Evolutionary conservation across 306 rosid species (phyloP).

Genomic region (Datisca glomerata): DNA sequence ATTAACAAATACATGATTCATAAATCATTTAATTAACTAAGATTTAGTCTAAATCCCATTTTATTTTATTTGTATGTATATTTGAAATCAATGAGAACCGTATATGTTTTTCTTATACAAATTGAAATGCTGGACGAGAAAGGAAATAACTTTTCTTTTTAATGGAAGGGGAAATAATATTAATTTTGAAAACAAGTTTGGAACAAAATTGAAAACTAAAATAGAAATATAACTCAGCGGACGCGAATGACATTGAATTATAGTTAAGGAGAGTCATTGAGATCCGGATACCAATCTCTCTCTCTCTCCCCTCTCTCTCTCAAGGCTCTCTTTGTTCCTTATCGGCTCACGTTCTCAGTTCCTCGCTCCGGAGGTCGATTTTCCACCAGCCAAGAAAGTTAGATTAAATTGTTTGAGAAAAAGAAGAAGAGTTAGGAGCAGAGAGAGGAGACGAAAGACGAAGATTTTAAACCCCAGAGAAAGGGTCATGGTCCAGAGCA

Average conservation of each 20-base stretch:
- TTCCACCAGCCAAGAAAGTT: conserved; percentile 36
- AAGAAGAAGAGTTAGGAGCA: conserved; percentile 1
- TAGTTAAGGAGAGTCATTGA: conserved; percentile 24
- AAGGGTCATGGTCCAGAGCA: conserved; percentile 4
- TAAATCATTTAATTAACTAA: too few species aligned
- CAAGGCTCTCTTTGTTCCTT: conserved; percentile 58
- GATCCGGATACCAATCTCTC: conserved; percentile 53
- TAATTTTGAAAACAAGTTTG: too few species aligned
- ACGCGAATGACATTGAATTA: conserved; percentile 31
- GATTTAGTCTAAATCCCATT: too few species aligned
- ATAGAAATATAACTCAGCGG: too few species aligned
- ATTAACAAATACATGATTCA: too few species aligned
- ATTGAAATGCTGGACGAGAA: too few species aligned
- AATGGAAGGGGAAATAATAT: too few species aligned
- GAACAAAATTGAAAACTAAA: too few species aligned
- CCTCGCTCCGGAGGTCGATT: conserved; percentile 46
- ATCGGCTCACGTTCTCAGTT: conserved; percentile 63
- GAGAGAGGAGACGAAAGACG: conserved; percentile 14
- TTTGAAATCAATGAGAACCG: too few species aligned
- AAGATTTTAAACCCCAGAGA: conserved; percentile 15
- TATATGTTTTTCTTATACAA: too few species aligned
- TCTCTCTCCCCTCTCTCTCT: conserved; percentile 23
- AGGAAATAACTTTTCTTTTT: too few species aligned
- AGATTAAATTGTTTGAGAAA: conserved; percentile 5
- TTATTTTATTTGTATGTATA: too few species aligned